Evolutionary conservation across 192 early-diverging fungal species (phyloP), one percentile per base, ranked within the genome.

Genomic region (Cladochytrium replicatum): DNA sequence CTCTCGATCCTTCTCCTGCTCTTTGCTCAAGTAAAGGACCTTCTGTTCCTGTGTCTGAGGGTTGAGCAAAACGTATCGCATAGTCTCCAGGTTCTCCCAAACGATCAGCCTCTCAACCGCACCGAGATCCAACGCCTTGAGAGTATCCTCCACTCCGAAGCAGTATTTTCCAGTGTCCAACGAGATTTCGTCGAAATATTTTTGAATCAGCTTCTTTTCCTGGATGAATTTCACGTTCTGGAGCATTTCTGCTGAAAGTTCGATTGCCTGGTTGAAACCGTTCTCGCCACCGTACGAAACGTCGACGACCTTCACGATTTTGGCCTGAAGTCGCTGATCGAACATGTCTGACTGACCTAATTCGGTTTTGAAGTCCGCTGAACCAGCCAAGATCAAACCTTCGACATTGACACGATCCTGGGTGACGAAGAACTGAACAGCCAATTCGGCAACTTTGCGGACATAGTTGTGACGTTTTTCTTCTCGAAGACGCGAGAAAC

Each of bases 381-480:
- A 92, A 85, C 96, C 96, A 39, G 96, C 96, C 24, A 99, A 69
- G 46, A 99, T 79, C 11, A 99, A 54, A 32, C 95, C 95, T 28
- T 80, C 70, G 29, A 84, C 82, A 51, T 89, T 89, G 55, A 81
- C 75, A 67, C 87, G 89, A 72, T 96, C 91, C 60, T 86, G 82
- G 50, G 87, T 85, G 58, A 97, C 91, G 56, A 89, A 99, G 60
- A 93, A 83, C 60, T 93, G 89, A 1, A 92, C 87, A n/a, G 93
- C 88, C 39, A 87, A 71, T 64, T 99, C 96, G 28, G 92, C 92
- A 38, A 99, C 88, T 73, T 99, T 99, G 49, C 96, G 84, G 50
- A 99, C 84, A 54, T 99, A 99, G 68, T 99, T 89, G 79, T 97
- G 96, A 41, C 96, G 88, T 72, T 92, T 93, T 68, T 99, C 96